These are phyloP conservation scores for Yarrowia hollandica DNA, from an alignment of 805 yeast species.

Conservation along the genomic window DNA sequence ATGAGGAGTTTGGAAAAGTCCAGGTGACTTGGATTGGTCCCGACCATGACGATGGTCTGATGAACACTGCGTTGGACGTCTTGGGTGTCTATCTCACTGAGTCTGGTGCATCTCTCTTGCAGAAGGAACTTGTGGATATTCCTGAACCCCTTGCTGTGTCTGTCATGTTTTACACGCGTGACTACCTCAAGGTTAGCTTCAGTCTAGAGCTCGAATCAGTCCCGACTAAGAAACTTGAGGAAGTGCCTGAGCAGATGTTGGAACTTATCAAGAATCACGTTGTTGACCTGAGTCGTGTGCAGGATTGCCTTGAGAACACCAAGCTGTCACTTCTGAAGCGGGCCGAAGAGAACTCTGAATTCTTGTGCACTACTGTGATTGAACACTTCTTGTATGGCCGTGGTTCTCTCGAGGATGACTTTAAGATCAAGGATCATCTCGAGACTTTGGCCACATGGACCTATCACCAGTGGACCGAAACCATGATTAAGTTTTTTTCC, in stretches of 20 bases:
- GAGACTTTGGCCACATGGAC: constrained; percentile 56
- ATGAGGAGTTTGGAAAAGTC: constrained; percentile 79
- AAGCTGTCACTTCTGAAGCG: constrained; percentile 37
- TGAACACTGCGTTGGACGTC: constrained; percentile 68
- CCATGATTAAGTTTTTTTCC: constrained; percentile 56
- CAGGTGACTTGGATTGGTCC: constrained; percentile 84
- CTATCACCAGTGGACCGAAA: constrained; percentile 61
- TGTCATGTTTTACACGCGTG: constrained; percentile 69
- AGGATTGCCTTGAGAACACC: constrained; percentile 65
- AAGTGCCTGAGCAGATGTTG: constrained; percentile 54
- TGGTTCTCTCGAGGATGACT: constrained; percentile 55
- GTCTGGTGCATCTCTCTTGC: constrained; percentile 73
- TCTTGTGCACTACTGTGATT: constrained; percentile 36
- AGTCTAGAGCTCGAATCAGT: constrained; percentile 64
- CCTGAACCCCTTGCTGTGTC: constrained; percentile 79
- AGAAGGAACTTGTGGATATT: constrained; percentile 71
- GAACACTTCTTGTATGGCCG: constrained; percentile 22
- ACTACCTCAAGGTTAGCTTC: constrained; percentile 62
- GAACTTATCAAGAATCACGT: constrained; percentile 56
- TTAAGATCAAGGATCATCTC: constrained; percentile 10
- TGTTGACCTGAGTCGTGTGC: constrained; percentile 65
- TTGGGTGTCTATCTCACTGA: constrained; percentile 74
- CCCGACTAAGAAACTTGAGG: constrained; percentile 61
- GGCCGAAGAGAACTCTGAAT: constrained; percentile 49
- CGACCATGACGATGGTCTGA: constrained; percentile 49